phyloP scores from a whole-genome alignment of 192 early-diverging fungal genomes.

The Gigaspora rosea region DNA sequence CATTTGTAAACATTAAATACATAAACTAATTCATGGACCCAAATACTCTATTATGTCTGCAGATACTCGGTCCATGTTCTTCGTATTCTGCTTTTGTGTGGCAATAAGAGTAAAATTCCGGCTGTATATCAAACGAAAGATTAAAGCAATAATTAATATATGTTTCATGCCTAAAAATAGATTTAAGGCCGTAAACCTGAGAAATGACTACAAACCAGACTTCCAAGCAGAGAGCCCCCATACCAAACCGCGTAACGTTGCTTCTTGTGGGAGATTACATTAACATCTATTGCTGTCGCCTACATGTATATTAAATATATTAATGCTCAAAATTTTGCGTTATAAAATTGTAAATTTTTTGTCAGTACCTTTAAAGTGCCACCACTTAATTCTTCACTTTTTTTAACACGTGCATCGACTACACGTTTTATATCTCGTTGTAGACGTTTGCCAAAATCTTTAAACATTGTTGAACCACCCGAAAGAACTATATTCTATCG shows the following conservation, averaged over 20 bases:
- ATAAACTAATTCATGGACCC: constrained; percentile 39
- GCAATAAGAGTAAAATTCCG: constrained; percentile 89
- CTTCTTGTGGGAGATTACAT: constrained; percentile 97
- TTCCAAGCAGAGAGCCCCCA: constrained; percentile 92
- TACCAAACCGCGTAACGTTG: constrained; percentile 99
- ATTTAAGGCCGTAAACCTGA: neutral
- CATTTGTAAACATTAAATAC: too few species aligned
- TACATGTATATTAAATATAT: constrained; percentile 38
- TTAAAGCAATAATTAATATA: neutral
- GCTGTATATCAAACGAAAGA: constrained; percentile 45
- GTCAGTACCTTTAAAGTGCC: constrained; percentile 47
- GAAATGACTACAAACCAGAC: constrained; percentile 62
- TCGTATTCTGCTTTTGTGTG: constrained; percentile 99
- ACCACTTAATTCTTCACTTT: constrained; percentile 76
- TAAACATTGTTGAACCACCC: constrained; percentile 99
- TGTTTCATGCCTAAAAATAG: neutral
- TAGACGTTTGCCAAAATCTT: constrained; percentile 92
- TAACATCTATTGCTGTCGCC: constrained; percentile 90
- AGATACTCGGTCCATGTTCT: constrained; percentile 94
- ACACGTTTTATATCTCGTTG: constrained; percentile 93
- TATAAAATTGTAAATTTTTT: neutral
- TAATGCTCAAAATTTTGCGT: neutral
- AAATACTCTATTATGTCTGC: constrained; percentile 92
- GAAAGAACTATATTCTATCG: constrained; percentile 95
- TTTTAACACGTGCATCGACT: constrained; percentile 70